Evolutionary conservation across 495 filamentous ascomycete genomes (phyloP), one percentile per base, ranked within the genome.

Genomic region (Aspergillus baeticus): DNA sequence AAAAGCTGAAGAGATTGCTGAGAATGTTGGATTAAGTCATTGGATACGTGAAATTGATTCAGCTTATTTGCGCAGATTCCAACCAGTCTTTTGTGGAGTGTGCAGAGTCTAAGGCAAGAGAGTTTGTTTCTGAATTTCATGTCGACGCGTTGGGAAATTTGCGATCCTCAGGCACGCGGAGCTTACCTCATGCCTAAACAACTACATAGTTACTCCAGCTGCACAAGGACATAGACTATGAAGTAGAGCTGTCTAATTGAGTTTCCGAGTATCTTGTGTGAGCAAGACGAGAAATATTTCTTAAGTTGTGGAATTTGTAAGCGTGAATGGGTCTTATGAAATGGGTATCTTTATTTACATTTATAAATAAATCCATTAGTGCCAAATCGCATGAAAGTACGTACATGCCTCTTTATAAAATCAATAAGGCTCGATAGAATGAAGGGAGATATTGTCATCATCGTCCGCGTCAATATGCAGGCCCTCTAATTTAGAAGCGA

Each of bases 341-440:
- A n/a, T n/a, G n/a, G n/a, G n/a, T n/a, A n/a, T n/a, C n/a, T n/a
- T n/a, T n/a, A n/a, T n/a, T n/a, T n/a, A n/a, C n/a, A n/a, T n/a
- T n/a, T n/a, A n/a, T 3, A 21, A 17, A 23, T 33, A 45, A 4
- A 4, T 29, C 26, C 26, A 29, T 8, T 29, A 29, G 26, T 29
- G 26, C 26, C 8, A n/a, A n/a, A n/a, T n/a, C n/a, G n/a, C n/a
- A n/a, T n/a, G n/a, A n/a, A n/a, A n/a, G n/a, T n/a, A n/a, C n/a
- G n/a, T n/a, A n/a, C n/a, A n/a, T n/a, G n/a, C n/a, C n/a, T n/a
- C n/a, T n/a, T n/a, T n/a, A n/a, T n/a, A n/a, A n/a, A 45, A 7
- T 14, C 37, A 38, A 70, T 38, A 38, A 20, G 39, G 34, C 6
- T 55, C 18, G 34, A 13, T 36, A 21, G 91, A 88, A 66, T 88